Conservation (phyloP, 1,139 yeast species). For the Hansenula sp. region DNA sequence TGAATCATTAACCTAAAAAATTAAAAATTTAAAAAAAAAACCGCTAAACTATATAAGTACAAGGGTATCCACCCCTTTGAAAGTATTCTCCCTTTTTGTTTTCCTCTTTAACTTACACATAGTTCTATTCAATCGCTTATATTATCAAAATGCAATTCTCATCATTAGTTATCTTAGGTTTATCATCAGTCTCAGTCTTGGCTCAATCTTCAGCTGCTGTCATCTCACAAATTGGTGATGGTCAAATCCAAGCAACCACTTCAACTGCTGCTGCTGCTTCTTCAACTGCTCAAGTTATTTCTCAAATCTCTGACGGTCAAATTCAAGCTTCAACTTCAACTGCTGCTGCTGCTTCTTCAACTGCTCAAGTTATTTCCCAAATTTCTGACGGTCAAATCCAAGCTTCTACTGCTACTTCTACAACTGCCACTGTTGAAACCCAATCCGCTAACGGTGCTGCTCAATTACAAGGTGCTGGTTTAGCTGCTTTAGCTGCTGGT, state of each 20-base stretch:
- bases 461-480: slow-evolving; percentile 7
- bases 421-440: slow-evolving; percentile 21
- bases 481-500: slow-evolving; percentile 10
- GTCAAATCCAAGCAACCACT: slow-evolving; percentile 17
- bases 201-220: slow-evolving; percentile 11
- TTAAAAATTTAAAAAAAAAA: no score
- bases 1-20: no score
- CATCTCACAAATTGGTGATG: slow-evolving; percentile 17
- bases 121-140: background rate
- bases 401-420: slow-evolving; percentile 7
- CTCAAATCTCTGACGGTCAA: slow-evolving; percentile 17
- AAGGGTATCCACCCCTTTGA: background rate
- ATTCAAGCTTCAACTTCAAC: slow-evolving; percentile 15
- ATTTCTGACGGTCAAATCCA: slow-evolving; percentile 9
- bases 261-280: slow-evolving; percentile 7
- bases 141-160: slow-evolving; percentile 18
- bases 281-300: slow-evolving; percentile 3
- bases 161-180: slow-evolving; percentile 9
- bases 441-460: slow-evolving; percentile 12
- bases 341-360: slow-evolving; percentile 4
- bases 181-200: slow-evolving; percentile 7
- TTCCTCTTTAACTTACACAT: background rate
- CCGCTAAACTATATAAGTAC: no score
- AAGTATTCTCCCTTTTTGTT: no score
- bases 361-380: slow-evolving; percentile 9